These are phyloP conservation scores for Nemania diffusa DNA, from an alignment of 2,329 filamentous ascomycete genomes.

Conservation along the genomic window DNA sequence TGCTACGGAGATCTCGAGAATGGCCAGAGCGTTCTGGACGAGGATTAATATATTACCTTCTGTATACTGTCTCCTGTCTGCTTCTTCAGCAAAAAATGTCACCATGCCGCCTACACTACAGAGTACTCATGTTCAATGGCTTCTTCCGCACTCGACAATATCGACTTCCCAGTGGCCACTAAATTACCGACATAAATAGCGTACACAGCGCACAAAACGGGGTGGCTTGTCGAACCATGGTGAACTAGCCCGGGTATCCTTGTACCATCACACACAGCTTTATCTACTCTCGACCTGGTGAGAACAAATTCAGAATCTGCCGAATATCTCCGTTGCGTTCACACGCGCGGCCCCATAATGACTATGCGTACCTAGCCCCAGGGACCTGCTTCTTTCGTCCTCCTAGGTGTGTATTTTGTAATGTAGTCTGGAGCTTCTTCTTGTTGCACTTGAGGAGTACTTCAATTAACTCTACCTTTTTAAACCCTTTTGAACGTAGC, in stretches of 20 bases:
- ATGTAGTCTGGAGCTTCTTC: slow-evolving; percentile 15
- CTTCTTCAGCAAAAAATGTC: not conserved
- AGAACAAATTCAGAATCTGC: slow-evolving; percentile 24
- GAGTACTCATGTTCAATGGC: slow-evolving; percentile 1
- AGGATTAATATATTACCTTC: slow-evolving; percentile 3
- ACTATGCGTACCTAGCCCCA: slow-evolving; percentile 19
- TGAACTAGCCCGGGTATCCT: slow-evolving; percentile 17
- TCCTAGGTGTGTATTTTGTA: slow-evolving; percentile 10
- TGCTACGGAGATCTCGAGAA: not conserved
- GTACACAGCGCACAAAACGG: slow-evolving; percentile 3
- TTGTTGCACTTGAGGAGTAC: slow-evolving; percentile 3
- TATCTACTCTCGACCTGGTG: slow-evolving; percentile 7
- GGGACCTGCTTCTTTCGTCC: slow-evolving; percentile 36
- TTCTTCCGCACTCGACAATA: not conserved
- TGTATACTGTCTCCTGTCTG: not conserved
- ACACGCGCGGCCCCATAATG: slow-evolving; percentile 11
- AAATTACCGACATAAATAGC: slow-evolving; percentile 3
- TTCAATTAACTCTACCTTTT: slow-evolving; percentile 1
- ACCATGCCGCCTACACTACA: not conserved
- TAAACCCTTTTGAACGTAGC: slow-evolving; percentile 1
- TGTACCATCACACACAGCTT: slow-evolving; percentile 15
- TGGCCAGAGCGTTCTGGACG: not conserved
- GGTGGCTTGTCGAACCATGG: slow-evolving; percentile 2
- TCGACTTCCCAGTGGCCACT: not conserved
- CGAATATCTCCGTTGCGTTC: slow-evolving; percentile 20